A percentile compares a stretch with the other conserved stretches of the same genome.
These are phyloP conservation scores for Cyberlindnera euphorbiiphila DNA, from an alignment of 805 yeast species.

Conservation along the genomic window DNA sequence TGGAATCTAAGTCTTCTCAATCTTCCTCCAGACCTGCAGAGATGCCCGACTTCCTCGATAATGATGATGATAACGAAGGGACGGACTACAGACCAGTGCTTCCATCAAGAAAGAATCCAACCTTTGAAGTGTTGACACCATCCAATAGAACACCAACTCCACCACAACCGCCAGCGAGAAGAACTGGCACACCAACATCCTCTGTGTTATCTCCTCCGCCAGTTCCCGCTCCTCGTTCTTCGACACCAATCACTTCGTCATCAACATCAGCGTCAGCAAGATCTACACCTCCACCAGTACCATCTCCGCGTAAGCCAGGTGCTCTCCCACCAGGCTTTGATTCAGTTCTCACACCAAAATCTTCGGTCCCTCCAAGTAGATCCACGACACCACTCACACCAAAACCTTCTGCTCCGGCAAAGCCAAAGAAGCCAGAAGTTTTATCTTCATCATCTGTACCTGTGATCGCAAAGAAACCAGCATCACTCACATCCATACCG, in stretches of 20 bases:
- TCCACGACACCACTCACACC: conserved; percentile 15
- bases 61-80: conserved; percentile 10
- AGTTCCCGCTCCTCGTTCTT: conserved; percentile 17
- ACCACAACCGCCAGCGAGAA: conserved; percentile 18
- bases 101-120: conserved; percentile 13
- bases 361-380: conserved; percentile 23
- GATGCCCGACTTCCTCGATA: conserved; percentile 23
- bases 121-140: conserved; percentile 20
- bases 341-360: conserved; percentile 33
- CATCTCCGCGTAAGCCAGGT: conserved; percentile 29
- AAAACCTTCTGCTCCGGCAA: conserved; percentile 9
- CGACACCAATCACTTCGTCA: conserved; percentile 4
- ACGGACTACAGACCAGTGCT: conserved; percentile 17
- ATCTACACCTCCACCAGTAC: conserved; percentile 30
- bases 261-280: conserved; percentile 5
- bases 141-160: conserved; percentile 18
- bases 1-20: neutral
- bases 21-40: conserved; percentile 8
- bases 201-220: conserved; percentile 6
- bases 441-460: conserved; percentile 1
- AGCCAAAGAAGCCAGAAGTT: conserved; percentile 9
- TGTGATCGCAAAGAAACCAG: conserved; percentile 4
- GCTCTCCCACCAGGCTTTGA: conserved; percentile 37
- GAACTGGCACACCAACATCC: conserved; percentile 5
- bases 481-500: conserved; percentile 14